Percentiles rank a stretch among this genome's conserved stretches.
Conservation (phyloP, 2,329 filamentous ascomycete species). For the Macrophomina phaseolina region DNA sequence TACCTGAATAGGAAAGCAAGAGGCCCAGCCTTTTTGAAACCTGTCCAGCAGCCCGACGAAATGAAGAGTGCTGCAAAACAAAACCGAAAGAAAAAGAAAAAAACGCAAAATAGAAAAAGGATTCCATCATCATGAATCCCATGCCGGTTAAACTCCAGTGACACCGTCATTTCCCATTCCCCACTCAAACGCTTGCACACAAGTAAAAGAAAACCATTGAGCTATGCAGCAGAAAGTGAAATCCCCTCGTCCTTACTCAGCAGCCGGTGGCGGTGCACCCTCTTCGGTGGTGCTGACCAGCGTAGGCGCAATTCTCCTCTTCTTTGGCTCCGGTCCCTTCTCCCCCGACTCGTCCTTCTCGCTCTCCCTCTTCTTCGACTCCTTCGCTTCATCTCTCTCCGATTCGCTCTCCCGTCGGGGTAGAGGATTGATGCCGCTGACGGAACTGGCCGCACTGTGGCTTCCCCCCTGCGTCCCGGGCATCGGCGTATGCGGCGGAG, state of each 20-base stretch:
- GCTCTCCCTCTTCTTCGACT: slow-evolving; percentile 32
- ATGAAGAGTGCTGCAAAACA: not conserved
- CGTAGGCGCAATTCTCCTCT: slow-evolving; percentile 25
- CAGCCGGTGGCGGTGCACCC: not conserved
- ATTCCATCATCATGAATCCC: slow-evolving; percentile 13
- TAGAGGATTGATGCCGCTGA: slow-evolving; percentile 55
- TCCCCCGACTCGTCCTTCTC: slow-evolving; percentile 46
- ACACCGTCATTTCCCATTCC: slow-evolving; percentile 14
- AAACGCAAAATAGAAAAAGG: not conserved
- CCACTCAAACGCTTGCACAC: slow-evolving; percentile 5
- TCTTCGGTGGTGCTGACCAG: slow-evolving; percentile 8
- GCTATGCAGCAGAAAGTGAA: too few species aligned
- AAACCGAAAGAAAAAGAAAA: not conserved
- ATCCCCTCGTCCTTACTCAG: not conserved
- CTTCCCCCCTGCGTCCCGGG: slow-evolving; percentile 38
- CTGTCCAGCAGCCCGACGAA: not conserved
- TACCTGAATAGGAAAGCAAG: not conserved
- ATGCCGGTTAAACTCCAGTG: slow-evolving; percentile 12
- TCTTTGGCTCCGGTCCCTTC: slow-evolving; percentile 22
- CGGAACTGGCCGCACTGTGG: slow-evolving; percentile 59
- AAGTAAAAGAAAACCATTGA: not conserved
- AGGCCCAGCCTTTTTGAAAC: slow-evolving; percentile 3
- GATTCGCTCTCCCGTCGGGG: slow-evolving; percentile 38
- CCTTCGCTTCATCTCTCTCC: slow-evolving; percentile 35
- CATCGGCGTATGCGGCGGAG: slow-evolving; percentile 84